Percentiles rank a stretch among this genome's conserved stretches.
These are phyloP conservation scores for Houttuynia cordata DNA, from an alignment of 164 flowering plant genomes.

Conservation along the genomic window DNA sequence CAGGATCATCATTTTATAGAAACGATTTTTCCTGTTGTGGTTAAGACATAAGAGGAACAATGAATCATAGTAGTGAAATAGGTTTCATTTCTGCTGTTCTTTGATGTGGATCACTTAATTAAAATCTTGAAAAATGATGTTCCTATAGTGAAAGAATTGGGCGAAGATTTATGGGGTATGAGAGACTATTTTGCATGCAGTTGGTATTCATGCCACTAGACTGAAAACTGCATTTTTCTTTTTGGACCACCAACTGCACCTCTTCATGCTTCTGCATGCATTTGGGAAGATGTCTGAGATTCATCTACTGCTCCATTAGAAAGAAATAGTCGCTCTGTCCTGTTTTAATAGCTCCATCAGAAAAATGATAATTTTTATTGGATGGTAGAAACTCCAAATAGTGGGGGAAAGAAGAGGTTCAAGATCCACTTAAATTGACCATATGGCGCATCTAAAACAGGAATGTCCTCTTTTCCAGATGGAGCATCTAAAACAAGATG, in stretches of 20 bases:
- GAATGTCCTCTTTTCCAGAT: too few relatives aligned
- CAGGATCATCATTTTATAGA: slow-evolving; percentile 17
- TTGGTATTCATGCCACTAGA: slow-evolving; percentile 83
- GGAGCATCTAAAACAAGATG: too few relatives aligned
- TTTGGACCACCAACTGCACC: too few relatives aligned
- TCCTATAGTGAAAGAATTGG: slow-evolving; percentile 70
- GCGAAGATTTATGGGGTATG: slow-evolving; percentile 83
- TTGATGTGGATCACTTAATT: slow-evolving; percentile 96
- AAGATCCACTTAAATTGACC: too few relatives aligned
- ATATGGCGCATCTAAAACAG: too few relatives aligned
- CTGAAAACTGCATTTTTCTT: too few relatives aligned
- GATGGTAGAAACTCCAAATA: too few relatives aligned
- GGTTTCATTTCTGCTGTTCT: slow-evolving; percentile 48
- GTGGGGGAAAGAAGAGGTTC: too few relatives aligned
- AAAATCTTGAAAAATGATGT: slow-evolving; percentile 75
- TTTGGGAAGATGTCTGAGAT: slow-evolving; percentile 60
- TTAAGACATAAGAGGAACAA: not conserved
- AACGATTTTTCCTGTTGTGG: not conserved
- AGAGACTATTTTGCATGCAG: slow-evolving; percentile 92
- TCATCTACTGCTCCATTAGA: slow-evolving; percentile 20
- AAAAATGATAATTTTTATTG: too few relatives aligned
- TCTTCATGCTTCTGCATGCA: slow-evolving; percentile 85
- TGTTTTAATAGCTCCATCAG: too few relatives aligned
- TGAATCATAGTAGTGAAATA: not conserved
- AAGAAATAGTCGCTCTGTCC: too few relatives aligned